Base-by-base conservation (phyloP, 23 red algal species). In the Gracilaria domingensis region DNA sequence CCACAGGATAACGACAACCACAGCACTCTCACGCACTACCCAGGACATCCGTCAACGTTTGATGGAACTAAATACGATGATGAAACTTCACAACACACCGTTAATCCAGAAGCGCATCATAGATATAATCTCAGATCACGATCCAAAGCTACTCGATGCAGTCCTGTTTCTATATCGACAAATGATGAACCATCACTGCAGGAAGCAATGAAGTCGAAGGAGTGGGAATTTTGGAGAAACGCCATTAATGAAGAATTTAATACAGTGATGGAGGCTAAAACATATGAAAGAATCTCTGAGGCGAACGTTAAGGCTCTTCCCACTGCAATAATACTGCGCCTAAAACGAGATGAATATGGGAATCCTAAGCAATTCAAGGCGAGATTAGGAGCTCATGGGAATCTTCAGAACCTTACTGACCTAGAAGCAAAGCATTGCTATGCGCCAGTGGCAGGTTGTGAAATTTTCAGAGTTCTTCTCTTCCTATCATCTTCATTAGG, bases 311-410 rank as follows among this genome's bases (percentile, higher is more conserved):
- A 49, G 18, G 32, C 61, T 34, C 32, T 92, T 4, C 75, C 75
- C 7, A 82, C 49, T 24, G 44, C 23, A 25, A 72, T 92, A 17
- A 75, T 92, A 0, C 78, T 92, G 5, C 65, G 80, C 9, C 44
- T 92, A 33, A 92, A 82, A 58, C 56, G 88, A 3, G 78, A 92
- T 51, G 77, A 92, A 49, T 12, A 59, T 47, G 74, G 62, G n/a
- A 11, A 5, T 11, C 76, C 88, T 1, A 7, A 56, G 11, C 12
- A 47, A 24, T 83, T 60, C 61, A 92, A 92, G 51, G 79, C 58
- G 12, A 45, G 77, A 39, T 61, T 92, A 2, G 76, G 83, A 25
- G 88, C 79, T 21, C 21, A 60, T 8, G 58, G 88, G 55, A 83
- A 92, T 82, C 40, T 71, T 33, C 77, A 83, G 62, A 3, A 25